Conservation (phyloP, 805 yeast species). For the Metschnikowia arizonensis region DNA sequence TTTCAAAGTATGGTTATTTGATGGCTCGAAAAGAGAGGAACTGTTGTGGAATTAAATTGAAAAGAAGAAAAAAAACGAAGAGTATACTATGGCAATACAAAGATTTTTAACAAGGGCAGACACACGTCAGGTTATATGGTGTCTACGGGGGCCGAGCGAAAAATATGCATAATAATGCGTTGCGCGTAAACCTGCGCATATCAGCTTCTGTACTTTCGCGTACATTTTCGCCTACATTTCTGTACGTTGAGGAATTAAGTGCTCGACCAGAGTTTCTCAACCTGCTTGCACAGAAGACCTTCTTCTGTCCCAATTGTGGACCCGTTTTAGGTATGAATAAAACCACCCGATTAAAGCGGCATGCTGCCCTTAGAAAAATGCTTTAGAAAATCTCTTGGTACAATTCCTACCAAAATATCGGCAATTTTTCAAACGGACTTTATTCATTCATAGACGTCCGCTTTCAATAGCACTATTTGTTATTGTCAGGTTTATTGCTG, state of each 20-base stretch:
- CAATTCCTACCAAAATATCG: neutral
- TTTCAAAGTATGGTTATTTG: neutral
- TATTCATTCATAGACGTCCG: neutral
- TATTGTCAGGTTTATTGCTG: neutral
- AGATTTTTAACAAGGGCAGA: neutral
- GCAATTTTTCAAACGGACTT: neutral
- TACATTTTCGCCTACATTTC: neutral
- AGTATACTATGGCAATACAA: neutral
- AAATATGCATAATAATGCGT: conserved; percentile 2
- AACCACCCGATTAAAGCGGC: no score
- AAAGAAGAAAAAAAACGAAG: neutral
- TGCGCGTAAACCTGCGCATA: neutral
- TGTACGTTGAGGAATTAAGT: neutral
- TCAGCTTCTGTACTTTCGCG: neutral
- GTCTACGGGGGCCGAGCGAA: neutral
- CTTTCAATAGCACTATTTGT: neutral
- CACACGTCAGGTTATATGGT: neutral
- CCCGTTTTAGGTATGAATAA: no score
- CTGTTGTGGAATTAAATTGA: no score
- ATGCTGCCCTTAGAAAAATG: no score
- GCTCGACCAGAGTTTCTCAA: neutral
- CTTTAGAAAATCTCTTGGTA: neutral
- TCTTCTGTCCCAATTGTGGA: no score
- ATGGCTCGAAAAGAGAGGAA: neutral
- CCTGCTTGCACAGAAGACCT: neutral